Base-by-base conservation (phyloP, 1,139 yeast species). In the Nakaseomyces nivariensis region DNA sequence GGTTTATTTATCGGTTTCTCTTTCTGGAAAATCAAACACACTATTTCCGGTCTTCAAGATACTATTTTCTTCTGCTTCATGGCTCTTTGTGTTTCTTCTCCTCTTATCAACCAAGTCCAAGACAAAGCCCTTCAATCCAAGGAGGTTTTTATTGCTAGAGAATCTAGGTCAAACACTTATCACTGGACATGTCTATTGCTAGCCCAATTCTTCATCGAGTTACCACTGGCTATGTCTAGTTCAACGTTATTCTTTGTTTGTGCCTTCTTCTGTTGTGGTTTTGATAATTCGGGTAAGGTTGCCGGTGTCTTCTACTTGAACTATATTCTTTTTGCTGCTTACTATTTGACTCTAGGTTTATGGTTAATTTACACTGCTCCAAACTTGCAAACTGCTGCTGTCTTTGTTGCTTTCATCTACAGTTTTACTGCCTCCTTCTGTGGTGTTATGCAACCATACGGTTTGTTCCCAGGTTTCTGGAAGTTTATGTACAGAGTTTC, bases 401-500 rank as follows among this genome's bases (percentile, higher is more conserved):
- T 79, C 41, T 66, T 78, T 49, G 72, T 73, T 47, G 74, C 78
- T 33, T 71, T 77, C 60, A 70, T 73, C 51, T 73, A 76, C 58
- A 67, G 78, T 42, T 76, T 79, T 54, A 70, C 78, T 60, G 71
- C 79, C 49, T 68, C 74, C 9, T 78, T 78, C 67, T 74, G 80
- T 57, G 85, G 85, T 61, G 78, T 79, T 50, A 73, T 78, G 58
- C 82, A 78, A 58, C 81, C 82, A 24, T 68, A 67, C 41, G 50
- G 58, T 13, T 66, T 73, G 49, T 72, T 79, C 72, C 82, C 82
- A 29, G 77, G 79, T 6, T 82, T 82, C 68, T 83, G 81, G 80
- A 59, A 54, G 52, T 85, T 83, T 71, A 80, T 83, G 85, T 77
- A 80, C 67, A 75, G 81, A 59, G 75, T 76, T 8, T 78, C 85